Base-by-base conservation (phyloP, 192 early-diverging fungal genomes). In the Podila verticillata region DNA sequence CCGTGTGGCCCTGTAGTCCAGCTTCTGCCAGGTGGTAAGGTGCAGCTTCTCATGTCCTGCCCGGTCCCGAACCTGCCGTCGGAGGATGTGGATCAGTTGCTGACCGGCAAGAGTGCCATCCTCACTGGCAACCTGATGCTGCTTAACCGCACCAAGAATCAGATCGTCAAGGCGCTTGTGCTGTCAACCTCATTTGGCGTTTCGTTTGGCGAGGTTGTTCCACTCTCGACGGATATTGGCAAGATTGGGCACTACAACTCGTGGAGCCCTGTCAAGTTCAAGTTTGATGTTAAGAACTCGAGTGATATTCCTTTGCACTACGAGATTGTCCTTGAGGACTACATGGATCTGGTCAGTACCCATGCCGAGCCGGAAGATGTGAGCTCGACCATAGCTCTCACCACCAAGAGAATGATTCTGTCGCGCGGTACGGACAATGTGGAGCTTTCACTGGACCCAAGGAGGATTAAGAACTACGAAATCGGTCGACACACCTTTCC, bases 231-330 rank as follows among this genome's bases (percentile, higher is more conserved):
- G 4, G 89, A 96, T 63, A 61, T 96, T 15, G 95, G 95, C 2
- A 94, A 93, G 73, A 89, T 95, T 54, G 93, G 94, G 6, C 89
- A 94, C 66, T 83, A 86, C 26, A 95, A 92, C 73, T 88, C 88
- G 12, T 95, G 92, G 93, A 79, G 87, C 30, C 84, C 87, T 12
- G 86, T 85, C 15, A 68, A 69, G 51, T 87, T 94, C 61, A 66
- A 81, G 20, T 92, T 95, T 73, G 74, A 85, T 9, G 63, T 95
- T 13, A 74, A 83, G 8, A 96, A 96, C 70, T 29, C 82, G 3
- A 85, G 93, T 3, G 90, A 91, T 30, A 87, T 92, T 36, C 86
- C 89, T 8, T 68, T 93, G 12, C 66, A 71, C 8, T 95, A 91
- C 81, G 85, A 89, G 34, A 66, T 90, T 26, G 63, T 83, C 35